Evolutionary conservation across 2,329 filamentous ascomycete species (phyloP), one percentile per base, ranked within the genome.

Genomic region (Claviceps capensis): DNA sequence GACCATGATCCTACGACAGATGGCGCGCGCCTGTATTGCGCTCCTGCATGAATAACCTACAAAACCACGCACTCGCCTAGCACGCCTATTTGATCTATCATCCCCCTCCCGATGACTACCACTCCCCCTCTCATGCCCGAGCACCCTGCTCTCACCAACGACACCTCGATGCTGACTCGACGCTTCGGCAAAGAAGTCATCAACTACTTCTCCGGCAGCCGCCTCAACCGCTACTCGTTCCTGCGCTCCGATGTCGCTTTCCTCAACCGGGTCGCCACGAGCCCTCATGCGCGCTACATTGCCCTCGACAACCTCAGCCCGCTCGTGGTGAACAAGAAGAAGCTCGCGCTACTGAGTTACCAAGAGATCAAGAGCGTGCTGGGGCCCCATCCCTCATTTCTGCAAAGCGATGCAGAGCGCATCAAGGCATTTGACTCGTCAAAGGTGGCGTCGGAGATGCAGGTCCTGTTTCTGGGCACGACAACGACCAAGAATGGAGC

Each of bases 401-500:
- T 72, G 19, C 75, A 77, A 58, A 74, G 75, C 1, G 91, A 97
- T 65, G 81, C 83, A 58, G 82, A 93, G 46, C 65, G 83, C 58
- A 76, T 94, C 54, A 78, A 79, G 61, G 71, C 75, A 36, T 96
- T 83, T 66, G 83, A 95, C 68, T 94, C 87, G 34, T 94, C 87
- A 34, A 71, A 74, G 4, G 71, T 78, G 51, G 80, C 80, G 16
- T 68, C 73, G 19, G 84, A 89, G 26, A 14, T 22, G 3, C 77
- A 88, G 56, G 73, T 96, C 49, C 74, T 97, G 50, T 96, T 97
- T 64, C 71, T 97, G 30, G 91, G 91, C 0, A 68, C 96, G 47
- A 82, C 95, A 58, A 88, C 95, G 17, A 3, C 1, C 26, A 60
- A 7, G 19, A 26, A 26, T 44, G 42, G 13, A 14, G 41, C 63